These are phyloP conservation scores for Filosporella fistucella DNA, from an alignment of 495 filamentous ascomycete genomes.

Conservation along the genomic window DNA sequence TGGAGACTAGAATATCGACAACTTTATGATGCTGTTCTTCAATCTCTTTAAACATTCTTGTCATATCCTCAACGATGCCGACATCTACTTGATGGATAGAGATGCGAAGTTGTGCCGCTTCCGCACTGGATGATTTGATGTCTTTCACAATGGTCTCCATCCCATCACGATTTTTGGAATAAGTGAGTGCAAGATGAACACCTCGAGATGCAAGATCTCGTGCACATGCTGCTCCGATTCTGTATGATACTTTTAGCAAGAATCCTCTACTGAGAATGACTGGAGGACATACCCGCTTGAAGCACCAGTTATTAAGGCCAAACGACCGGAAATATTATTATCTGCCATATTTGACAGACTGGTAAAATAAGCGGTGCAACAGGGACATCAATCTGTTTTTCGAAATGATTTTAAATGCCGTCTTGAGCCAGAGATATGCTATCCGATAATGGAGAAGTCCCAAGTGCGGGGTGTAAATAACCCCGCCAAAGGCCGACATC, in stretches of 20 bases:
- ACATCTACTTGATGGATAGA: slow-evolving; percentile 56
- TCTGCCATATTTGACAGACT: slow-evolving; percentile 8
- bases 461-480: too few species aligned
- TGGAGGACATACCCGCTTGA: slow-evolving; percentile 1
- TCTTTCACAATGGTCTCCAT: slow-evolving; percentile 35
- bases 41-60: slow-evolving; percentile 6
- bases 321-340: slow-evolving; percentile 5
- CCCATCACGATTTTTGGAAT: slow-evolving; percentile 43
- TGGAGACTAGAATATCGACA: slow-evolving; percentile 21
- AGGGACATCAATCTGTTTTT: too few species aligned
- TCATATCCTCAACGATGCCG: slow-evolving; percentile 1
- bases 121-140: slow-evolving; percentile 14
- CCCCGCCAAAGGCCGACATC: not conserved
- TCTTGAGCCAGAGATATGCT: too few species aligned
- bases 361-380: too few species aligned
- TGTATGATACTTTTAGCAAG: slow-evolving; percentile 12
- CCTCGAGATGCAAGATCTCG: slow-evolving; percentile 48
- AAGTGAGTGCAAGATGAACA: slow-evolving; percentile 57
- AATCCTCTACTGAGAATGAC: not conserved
- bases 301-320: slow-evolving; percentile 4
- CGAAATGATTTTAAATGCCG: too few species aligned
- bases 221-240: slow-evolving; percentile 56
- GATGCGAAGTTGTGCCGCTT: slow-evolving; percentile 33
- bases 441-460: too few species aligned
- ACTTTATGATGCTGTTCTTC: not conserved